phyloP scores from a whole-genome alignment of 2,329 filamentous ascomycete species.

The Monilinia vaccinii-corymbosi region DNA sequence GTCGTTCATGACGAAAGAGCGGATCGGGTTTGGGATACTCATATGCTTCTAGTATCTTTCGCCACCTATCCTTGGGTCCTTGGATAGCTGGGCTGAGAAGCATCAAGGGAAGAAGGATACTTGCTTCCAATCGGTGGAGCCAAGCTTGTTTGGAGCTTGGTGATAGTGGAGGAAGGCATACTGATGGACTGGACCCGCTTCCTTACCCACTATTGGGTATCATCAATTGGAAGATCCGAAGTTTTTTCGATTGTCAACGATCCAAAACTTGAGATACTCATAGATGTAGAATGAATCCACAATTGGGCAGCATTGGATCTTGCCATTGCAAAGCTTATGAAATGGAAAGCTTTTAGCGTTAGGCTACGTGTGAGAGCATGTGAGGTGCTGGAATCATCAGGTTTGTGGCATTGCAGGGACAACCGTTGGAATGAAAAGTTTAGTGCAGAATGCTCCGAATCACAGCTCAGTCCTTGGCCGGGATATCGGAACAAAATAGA shows the following conservation, averaged over 20 bases:
- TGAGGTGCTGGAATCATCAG: background rate
- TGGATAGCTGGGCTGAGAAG: background rate
- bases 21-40: too few relatives aligned
- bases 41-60: too few relatives aligned
- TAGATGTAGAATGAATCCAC: background rate
- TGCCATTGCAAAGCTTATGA: background rate
- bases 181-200: too few relatives aligned
- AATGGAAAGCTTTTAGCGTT: background rate
- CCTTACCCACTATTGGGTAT: background rate
- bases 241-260: background rate
- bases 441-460: background rate
- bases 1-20: too few relatives aligned
- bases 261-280: background rate
- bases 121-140: background rate
- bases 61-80: too few relatives aligned
- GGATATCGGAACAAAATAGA: background rate
- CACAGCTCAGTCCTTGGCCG: background rate
- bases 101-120: background rate
- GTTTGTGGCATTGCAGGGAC: background rate
- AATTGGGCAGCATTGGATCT: background rate
- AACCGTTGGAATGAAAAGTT: background rate
- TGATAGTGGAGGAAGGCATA: background rate
- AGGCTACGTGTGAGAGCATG: background rate
- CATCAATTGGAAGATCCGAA: background rate
- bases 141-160: background rate